A percentile compares a stretch with the other conserved stretches of the same genome.
Evolutionary conservation across 2,329 filamentous ascomycete species (phyloP).

Genomic region (Teratosphaeria epicoccoides): DNA sequence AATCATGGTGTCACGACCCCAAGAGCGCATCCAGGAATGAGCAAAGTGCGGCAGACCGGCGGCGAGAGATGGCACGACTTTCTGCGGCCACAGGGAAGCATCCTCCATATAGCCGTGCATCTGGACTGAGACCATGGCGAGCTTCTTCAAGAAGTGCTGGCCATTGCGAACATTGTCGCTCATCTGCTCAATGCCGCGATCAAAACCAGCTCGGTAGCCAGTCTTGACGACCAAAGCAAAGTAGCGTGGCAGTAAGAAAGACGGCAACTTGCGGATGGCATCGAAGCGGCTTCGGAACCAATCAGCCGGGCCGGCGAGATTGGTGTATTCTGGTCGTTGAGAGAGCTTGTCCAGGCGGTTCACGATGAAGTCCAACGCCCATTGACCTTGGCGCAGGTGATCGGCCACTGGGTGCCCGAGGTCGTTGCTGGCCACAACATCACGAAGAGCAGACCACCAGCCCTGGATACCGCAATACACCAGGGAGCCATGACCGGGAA

Average conservation of each 20-base stretch:
- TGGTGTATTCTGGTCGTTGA: slow-evolving; percentile 47
- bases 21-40: slow-evolving; percentile 87
- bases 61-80: slow-evolving; percentile 73
- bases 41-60: slow-evolving; percentile 92
- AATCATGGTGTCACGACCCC: slow-evolving; percentile 96
- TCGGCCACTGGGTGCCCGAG: slow-evolving; percentile 88
- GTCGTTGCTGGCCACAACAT: slow-evolving; percentile 79
- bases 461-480: slow-evolving; percentile 97
- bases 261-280: slow-evolving; percentile 73
- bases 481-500: slow-evolving; percentile 72
- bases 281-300: slow-evolving; percentile 84
- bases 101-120: slow-evolving; percentile 82
- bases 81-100: slow-evolving; percentile 79
- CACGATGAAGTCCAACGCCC: slow-evolving; percentile 82
- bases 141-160: slow-evolving; percentile 77
- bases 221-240: slow-evolving; percentile 84
- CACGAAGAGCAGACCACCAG: slow-evolving; percentile 87
- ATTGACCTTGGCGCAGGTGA: slow-evolving; percentile 81
- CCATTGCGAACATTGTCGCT: slow-evolving; percentile 64
- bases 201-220: slow-evolving; percentile 73
- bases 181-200: slow-evolving; percentile 69
- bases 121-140: slow-evolving; percentile 86
- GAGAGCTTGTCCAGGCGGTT: slow-evolving; percentile 62
- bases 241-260: slow-evolving; percentile 82
- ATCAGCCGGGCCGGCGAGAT: slow-evolving; percentile 53